Evolutionary conservation across 768 basidiomycete species (phyloP), one percentile per base, ranked within the genome.

Genomic region (Agrocybe praecox): DNA sequence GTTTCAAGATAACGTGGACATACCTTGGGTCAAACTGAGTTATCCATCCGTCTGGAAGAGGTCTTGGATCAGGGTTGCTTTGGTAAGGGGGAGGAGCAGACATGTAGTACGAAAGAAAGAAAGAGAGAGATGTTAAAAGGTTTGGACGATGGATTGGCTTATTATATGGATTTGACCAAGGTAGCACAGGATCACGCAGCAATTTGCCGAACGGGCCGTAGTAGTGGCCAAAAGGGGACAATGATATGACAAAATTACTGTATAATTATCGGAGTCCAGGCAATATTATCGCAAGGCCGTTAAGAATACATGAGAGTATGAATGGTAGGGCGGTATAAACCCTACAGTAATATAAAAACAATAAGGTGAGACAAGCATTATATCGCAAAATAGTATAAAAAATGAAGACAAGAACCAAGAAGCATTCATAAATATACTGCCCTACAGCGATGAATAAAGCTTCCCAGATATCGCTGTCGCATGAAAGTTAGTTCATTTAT

Each of bases 21-120:
- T 65, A 90, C 90, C 85, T 86, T 52, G 66, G 46, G 62, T 92
- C 89, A 63, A 76, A 92, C 57, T 89, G 87, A 17, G 80, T 71
- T 17, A 83, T 74, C 89, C 89, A 92, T 36, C 90, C 90, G 1
- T 72, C 72, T 10, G 89, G 89, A 1, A 91, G 77, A 4, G 76
- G 72, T 52, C 89, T 80, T 12, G 71, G 67, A 66, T 91, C 89
- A n/a, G 80, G 80, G 68, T 84, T 84, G 10, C 57, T 45, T 15
- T 68, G 57, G 61, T 73, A 69, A 44, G 82, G 76, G 55, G 80
- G 78, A 55, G 76, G 70, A 52, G 77, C 67, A 69, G 84, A 81
- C 70, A 73, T 72, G 66, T 66, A 55, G 44, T 55, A 57, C 53
- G 52, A 46, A 48, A 55, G 42, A 51, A 53, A 42, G 48, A 51